Base-by-base conservation (phyloP, 192 early-diverging fungal genomes). In the Linnemannia elongata region DNA sequence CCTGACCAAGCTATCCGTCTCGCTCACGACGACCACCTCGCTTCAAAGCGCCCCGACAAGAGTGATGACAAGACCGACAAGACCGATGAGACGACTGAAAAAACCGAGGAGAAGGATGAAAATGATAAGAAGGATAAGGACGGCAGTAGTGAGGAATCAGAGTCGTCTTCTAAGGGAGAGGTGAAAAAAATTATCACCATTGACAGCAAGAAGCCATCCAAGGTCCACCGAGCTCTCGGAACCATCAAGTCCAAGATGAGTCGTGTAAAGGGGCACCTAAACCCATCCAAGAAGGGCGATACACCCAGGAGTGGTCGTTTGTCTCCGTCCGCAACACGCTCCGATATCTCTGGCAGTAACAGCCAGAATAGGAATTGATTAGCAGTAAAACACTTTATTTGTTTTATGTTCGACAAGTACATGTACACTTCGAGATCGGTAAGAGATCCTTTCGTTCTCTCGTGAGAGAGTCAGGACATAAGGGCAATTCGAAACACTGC, bases 211-310 rank as follows among this genome's bases (percentile, higher is more conserved):
- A 78, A 69, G 47, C 45, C 18, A 22, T 69, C 66, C 22, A 78
- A 52, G 45, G 66, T 45, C 8, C 76, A 47, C 24, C 45, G 66
- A 45, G 33, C 44, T 35, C 42, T 78, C 8, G 44, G 66, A 1
- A 35, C 76, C 2, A 36, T 78, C 4, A 69, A 39, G 18, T 33
- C n/a, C 30, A 78, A 78, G 76, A 68, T 57, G 18, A 77, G 27
- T 33, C 33, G 47, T 20, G 60, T 77, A 7, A 76, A 76, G 33
- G 35, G 38, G 10, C 60, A 76, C 63, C 17, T 76, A n/a, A 33
- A 66, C 7, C 57, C 75, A 24, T 66, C 66, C 3, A 49, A 66
- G 30, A 66, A 15, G 30, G 60, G 9, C 27, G 27, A 33, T 12
- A 66, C 2, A 4, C 3, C 30, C 60, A 33, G 35, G 60, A 17